Evolutionary conservation across 2,329 filamentous ascomycete genomes (phyloP).

Genomic region (Paecilomyces variotii): DNA sequence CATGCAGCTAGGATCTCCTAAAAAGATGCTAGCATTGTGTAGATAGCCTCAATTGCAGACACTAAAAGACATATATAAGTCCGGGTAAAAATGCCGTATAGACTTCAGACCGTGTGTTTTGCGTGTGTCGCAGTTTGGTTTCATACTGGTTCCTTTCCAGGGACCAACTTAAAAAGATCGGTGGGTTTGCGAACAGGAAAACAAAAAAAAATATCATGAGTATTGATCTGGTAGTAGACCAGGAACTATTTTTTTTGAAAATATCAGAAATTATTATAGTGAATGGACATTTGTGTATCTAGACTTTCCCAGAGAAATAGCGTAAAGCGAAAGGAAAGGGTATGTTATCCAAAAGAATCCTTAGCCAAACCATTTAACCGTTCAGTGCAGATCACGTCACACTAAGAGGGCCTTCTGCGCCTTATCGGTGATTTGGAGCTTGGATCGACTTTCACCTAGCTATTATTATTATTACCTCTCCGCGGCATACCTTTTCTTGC

Average conservation of each 20-base stretch:
- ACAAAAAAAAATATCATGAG: neutral
- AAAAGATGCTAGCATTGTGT: too few species aligned
- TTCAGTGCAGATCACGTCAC: neutral
- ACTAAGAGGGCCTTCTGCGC: neutral
- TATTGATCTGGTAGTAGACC: too few species aligned
- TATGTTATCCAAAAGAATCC: neutral
- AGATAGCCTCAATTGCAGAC: neutral
- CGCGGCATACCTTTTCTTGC: neutral
- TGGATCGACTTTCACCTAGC: neutral
- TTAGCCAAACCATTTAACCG: too few species aligned
- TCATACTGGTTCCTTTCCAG: neutral
- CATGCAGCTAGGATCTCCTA: too few species aligned
- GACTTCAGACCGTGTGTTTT: neutral
- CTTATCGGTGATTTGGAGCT: neutral
- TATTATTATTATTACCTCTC: neutral
- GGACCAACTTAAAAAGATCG: neutral
- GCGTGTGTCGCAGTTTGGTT: neutral
- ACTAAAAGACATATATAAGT: neutral
- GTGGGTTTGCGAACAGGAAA: neutral
- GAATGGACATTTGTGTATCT: too few species aligned
- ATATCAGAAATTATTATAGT: too few species aligned
- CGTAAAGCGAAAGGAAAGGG: too few species aligned
- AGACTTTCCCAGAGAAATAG: too few species aligned
- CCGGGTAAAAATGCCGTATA: neutral
- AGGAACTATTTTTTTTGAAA: too few species aligned